Evolutionary conservation across 2,329 filamentous ascomycete genomes (phyloP).

Genomic region (Xylaria hypoxylon): DNA sequence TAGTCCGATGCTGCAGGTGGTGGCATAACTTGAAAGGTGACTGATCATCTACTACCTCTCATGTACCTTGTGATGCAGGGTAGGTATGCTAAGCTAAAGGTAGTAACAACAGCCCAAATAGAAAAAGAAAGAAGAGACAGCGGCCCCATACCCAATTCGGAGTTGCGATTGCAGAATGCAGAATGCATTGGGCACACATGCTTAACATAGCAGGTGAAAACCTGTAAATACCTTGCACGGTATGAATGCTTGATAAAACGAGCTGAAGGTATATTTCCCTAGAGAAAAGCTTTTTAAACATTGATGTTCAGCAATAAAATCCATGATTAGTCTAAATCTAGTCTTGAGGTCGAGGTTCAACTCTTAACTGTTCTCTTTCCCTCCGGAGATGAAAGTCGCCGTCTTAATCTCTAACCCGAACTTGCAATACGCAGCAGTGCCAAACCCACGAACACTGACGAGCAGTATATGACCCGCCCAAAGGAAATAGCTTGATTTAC

Average conservation of each 20-base stretch:
- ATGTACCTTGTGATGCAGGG: not conserved
- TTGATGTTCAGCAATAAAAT: not conserved
- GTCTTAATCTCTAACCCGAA: not conserved
- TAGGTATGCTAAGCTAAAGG: no score
- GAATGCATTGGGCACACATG: no score
- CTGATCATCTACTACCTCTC: not conserved
- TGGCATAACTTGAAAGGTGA: not conserved
- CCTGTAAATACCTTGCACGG: not conserved
- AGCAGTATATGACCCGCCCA: not conserved
- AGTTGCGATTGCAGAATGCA: not conserved
- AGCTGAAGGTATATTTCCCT: not conserved
- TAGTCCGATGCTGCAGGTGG: not conserved
- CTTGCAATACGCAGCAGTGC: not conserved
- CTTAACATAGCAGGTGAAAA: not conserved
- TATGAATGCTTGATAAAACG: not conserved
- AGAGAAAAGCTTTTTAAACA: no score
- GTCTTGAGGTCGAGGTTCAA: not conserved
- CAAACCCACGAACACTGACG: not conserved
- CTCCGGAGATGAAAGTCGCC: no score
- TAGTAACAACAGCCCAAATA: not conserved
- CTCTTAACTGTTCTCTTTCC: not conserved
- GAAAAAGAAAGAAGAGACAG: conserved; percentile 2
- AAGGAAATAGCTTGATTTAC: no score
- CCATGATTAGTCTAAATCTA: not conserved
- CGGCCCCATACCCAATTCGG: not conserved